Evolutionary conservation across 495 filamentous ascomycete species (phyloP), one percentile per base, ranked within the genome.

Genomic region (Podospora appendiculata): DNA sequence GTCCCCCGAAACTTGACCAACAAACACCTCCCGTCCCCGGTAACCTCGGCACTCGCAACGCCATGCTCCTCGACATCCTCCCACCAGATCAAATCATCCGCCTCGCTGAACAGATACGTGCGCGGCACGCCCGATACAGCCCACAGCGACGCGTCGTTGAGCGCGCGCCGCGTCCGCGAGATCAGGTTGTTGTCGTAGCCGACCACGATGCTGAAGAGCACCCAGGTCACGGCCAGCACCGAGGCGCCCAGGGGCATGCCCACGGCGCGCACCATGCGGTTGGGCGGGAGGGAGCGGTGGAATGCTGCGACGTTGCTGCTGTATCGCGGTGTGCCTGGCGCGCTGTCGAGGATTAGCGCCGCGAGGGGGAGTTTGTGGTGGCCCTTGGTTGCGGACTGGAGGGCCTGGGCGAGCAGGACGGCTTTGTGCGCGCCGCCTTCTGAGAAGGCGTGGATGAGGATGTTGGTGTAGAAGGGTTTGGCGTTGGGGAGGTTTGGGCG

Each of bases 401-500:
- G 73, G 12, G 41, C 43, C 34, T 50, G 50, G 5, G 69, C 69
- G 10, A 73, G 53, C 19, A 52, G 41, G 4, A 58, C 56, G 34
- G 59, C 53, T 8, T 66, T 71, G 55, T 61, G 63, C 8, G 62
- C 55, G n/a, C 72, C 71, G 33, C 70, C 71, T 55, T 74, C 68
- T 14, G 71, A 74, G 63, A 73, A 76, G 44, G 60, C 55, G 58
- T 76, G 73, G 0, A 76, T 47, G 7, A 74, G 58, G 36, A 73
- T 54, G 38, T 57, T 59, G 47, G 42, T 10, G 16, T 41, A 44
- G 11, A 1, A 1, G 46, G 34, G 25, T 18, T 6, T 17, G 18
- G 41, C 14, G 35, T 3, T 8, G 10, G 47, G 55, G 18, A 71
- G 40, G 34, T 58, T 56, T 53, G 44, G 13, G 41, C 32, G 34